Conservation (phyloP, 108 stramenopile species). For the Phaeodactylum tricornutum region DNA sequence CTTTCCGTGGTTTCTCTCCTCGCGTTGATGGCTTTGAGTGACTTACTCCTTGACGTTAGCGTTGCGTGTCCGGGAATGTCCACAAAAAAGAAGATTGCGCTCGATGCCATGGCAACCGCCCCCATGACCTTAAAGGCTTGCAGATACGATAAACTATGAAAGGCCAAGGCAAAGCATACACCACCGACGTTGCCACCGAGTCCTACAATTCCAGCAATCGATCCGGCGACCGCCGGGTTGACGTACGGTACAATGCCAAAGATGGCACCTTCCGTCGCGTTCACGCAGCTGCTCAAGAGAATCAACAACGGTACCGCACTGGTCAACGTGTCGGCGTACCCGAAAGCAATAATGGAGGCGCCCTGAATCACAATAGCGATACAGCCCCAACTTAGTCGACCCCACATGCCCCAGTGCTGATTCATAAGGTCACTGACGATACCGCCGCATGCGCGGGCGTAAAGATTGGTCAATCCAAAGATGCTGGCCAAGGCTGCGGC, state of each 20-base stretch:
- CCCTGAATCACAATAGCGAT: slow-evolving; percentile 23
- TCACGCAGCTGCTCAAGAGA: slow-evolving; percentile 34
- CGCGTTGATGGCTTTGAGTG: too few relatives aligned
- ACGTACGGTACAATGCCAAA: slow-evolving; percentile 45
- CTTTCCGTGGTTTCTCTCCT: too few relatives aligned
- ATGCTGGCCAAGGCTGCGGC: slow-evolving; percentile 33
- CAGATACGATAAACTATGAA: background rate
- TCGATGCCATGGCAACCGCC: too few relatives aligned
- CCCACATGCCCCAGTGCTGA: slow-evolving; percentile 31
- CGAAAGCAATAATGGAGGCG: slow-evolving; percentile 24
- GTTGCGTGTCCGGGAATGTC: too few relatives aligned
- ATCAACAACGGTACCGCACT: slow-evolving; percentile 16
- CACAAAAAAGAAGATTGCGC: too few relatives aligned
- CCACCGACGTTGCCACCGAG: background rate
- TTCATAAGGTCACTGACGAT: slow-evolving; percentile 13
- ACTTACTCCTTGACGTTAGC: too few relatives aligned
- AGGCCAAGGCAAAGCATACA: background rate
- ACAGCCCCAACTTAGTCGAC: slow-evolving; percentile 21
- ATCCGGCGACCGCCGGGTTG: background rate
- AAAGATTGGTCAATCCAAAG: slow-evolving; percentile 29
- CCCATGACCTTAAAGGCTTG: too few relatives aligned
- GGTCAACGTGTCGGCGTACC: slow-evolving; percentile 10
- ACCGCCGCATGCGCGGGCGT: slow-evolving; percentile 28
- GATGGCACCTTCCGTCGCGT: slow-evolving; percentile 37
- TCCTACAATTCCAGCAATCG: background rate